Base-by-base conservation (phyloP, 225 moss, liverwort and hornwort genomes). In the Pseudisothecium myosuroides region DNA sequence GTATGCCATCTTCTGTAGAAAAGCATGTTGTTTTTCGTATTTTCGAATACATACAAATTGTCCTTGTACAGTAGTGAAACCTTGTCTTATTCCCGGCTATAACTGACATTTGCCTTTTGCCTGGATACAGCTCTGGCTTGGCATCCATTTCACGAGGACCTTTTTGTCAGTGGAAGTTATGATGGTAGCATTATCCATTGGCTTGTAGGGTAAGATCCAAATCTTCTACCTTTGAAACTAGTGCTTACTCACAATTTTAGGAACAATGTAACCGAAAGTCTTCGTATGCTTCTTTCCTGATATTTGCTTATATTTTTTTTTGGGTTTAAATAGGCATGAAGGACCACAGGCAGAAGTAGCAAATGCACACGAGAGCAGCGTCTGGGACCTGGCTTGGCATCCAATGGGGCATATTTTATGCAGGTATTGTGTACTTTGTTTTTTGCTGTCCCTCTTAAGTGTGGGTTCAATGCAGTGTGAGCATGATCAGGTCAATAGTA, bases 341-440 rank as follows among this genome's bases (percentile, higher is more conserved):
- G 91, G 92, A 89, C 98, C 98, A 66, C 98, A 97, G 93, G 98
- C 98, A 87, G 98, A 99, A 90, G 97, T 99, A 87, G 96, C 96
- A 67, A 99, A 96, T 89, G 98, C 98, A 22, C 98, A 99, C 89
- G 97, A 99, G 88, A 97, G 95, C 86, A 99, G 98, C 72, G 98
- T 99, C 64, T 99, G 98, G 98, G 98, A 99, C 90, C 92, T 99
- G 92, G 98, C 98, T 89, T 99, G 98, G 98, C 98, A 99, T 95
- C 98, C 98, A 72, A 97, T 97, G 96, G 98, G 98, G 47, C 98
- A 99, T 89, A 92, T 99, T 90, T 90, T 99, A 73, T 98, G 98
- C 97, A 98, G 97, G 97, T 98, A 93, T 77, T 55, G 66, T 82
- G 21, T 60, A 54, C 54, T 60, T 63, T 41, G 12, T 37, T 39